Percentiles rank a stretch among this genome's conserved stretches.
phyloP scores from a whole-genome alignment of 2,329 filamentous ascomycete species.

The Pseudogymnoascus sp. region DNA sequence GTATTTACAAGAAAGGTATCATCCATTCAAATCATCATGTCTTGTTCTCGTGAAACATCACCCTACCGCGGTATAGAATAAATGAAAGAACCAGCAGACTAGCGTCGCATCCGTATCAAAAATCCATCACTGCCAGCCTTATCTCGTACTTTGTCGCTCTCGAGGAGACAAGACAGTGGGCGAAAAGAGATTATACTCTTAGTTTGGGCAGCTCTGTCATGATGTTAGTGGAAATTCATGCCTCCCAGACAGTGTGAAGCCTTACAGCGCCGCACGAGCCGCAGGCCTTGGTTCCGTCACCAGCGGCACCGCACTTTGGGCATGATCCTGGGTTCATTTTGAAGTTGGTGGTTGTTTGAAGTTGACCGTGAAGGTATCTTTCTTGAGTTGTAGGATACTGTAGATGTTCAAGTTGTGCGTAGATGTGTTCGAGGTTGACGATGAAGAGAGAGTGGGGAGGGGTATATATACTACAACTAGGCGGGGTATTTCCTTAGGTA shows the following conservation, averaged over 20 bases:
- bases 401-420: background rate
- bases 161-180: background rate
- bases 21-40: slow-evolving; percentile 8
- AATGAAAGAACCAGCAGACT: background rate
- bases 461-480: background rate
- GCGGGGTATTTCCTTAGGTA: slow-evolving; percentile 6
- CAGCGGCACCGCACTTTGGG: slow-evolving; percentile 7
- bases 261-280: slow-evolving; percentile 9
- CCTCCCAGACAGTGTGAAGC: background rate
- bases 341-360: background rate
- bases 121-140: slow-evolving; percentile 23
- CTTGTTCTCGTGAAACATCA: background rate
- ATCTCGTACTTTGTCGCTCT: slow-evolving; percentile 24
- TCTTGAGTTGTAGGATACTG: background rate
- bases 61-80: background rate
- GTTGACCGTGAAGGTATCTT: background rate
- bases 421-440: background rate
- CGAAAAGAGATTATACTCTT: slow-evolving; percentile 3
- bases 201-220: slow-evolving; percentile 8
- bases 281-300: slow-evolving; percentile 5
- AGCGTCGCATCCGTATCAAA: background rate
- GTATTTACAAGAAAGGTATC: slow-evolving; percentile 2
- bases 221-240: background rate
- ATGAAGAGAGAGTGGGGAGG: background rate
- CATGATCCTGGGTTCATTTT: slow-evolving; percentile 8